Evolutionary conservation across 306 rosid genomes (phyloP).

Genomic region (Cicer chorassanicum): DNA sequence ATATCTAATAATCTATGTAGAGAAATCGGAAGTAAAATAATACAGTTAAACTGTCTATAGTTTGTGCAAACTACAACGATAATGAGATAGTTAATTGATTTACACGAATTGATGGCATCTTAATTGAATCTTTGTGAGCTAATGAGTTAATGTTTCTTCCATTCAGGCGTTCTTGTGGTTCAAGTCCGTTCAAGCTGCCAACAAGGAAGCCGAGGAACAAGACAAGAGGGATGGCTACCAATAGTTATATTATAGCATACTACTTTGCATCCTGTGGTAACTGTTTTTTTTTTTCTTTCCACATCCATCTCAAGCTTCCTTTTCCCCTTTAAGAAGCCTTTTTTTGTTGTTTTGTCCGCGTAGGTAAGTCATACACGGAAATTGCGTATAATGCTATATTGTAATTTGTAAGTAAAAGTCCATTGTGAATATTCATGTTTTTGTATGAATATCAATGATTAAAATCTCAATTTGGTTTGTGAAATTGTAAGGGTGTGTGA

Average conservation of each 20-base stretch:
- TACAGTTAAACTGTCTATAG: not conserved
- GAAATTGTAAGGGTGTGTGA: too few relatives aligned
- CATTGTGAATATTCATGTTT: constrained; percentile 25
- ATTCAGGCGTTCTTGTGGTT: constrained; percentile 87
- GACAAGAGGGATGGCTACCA: constrained; percentile 87
- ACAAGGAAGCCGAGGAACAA: constrained; percentile 97
- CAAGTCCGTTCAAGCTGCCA: constrained; percentile 87
- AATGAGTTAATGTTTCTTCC: constrained; percentile 22
- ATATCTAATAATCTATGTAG: too few relatives aligned
- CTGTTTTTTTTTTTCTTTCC: not conserved
- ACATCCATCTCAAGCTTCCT: not conserved
- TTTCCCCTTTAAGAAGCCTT: not conserved
- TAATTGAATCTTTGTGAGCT: not conserved
- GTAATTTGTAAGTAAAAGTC: constrained; percentile 21
- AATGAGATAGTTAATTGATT: not conserved
- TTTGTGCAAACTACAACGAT: not conserved
- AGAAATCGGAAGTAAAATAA: not conserved
- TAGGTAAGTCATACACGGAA: not conserved
- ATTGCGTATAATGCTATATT: constrained; percentile 24
- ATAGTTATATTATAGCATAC: constrained; percentile 38
- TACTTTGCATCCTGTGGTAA: not conserved
- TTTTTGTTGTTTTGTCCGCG: constrained; percentile 4
- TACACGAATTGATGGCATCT: not conserved
- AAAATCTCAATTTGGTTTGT: not conserved
- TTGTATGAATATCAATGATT: constrained; percentile 20